Evolutionary conservation across 116 monocot species (phyloP).

Genomic region (Papilionanthe hybrid): DNA sequence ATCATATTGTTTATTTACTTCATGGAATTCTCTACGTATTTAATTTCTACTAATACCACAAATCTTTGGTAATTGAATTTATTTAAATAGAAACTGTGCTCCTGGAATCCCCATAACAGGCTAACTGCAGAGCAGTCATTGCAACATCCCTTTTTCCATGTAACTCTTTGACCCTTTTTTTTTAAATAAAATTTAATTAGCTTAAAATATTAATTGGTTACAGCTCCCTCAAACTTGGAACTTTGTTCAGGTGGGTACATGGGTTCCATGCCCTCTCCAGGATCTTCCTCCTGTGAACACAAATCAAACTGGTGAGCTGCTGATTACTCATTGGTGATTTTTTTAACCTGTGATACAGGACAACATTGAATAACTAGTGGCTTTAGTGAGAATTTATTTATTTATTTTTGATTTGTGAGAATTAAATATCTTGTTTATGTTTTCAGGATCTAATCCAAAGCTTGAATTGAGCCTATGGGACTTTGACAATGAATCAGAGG

Average conservation of each 20-base stretch:
- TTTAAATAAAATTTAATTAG: background rate
- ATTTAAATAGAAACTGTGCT: constrained; percentile 58
- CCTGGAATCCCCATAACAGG: constrained; percentile 75
- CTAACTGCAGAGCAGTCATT: constrained; percentile 77
- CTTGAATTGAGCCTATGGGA: constrained; percentile 84
- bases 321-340: background rate
- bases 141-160: constrained; percentile 88
- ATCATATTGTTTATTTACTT: background rate
- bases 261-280: constrained; percentile 49
- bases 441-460: constrained; percentile 45
- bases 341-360: background rate
- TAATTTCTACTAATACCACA: background rate
- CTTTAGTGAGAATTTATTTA: too few relatives aligned
- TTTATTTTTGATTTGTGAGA: background rate
- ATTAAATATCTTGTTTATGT: background rate
- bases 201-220: background rate
- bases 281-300: constrained; percentile 30
- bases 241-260: constrained; percentile 33
- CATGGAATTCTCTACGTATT: background rate
- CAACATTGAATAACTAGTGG: background rate
- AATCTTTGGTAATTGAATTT: background rate
- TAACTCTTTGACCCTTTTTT: constrained; percentile 25
- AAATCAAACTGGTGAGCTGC: constrained; percentile 39
- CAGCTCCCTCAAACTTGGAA: background rate
- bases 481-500: constrained; percentile 61